phyloP scores from a whole-genome alignment of 2,329 filamentous ascomycete genomes.

The Aspergillus neoniger region DNA sequence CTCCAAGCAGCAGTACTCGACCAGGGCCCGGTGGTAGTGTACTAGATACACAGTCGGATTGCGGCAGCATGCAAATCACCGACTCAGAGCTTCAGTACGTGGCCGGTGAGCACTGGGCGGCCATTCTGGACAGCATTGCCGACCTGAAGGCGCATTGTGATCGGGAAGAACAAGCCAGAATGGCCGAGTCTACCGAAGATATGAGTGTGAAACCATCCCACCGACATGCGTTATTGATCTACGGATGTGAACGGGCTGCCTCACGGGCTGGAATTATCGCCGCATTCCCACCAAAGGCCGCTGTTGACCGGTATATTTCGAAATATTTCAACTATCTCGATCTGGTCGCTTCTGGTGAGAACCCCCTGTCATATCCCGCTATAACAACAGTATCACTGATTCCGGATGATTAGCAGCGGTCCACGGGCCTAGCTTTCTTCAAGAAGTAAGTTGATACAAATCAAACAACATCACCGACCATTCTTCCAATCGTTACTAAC shows the following conservation, averaged over 20 bases:
- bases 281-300: conserved; percentile 24
- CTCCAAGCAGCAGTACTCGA: neutral
- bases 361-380: no score
- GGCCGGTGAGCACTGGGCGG: conserved; percentile 30
- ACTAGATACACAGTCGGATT: conserved; percentile 18
- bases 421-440: conserved; percentile 34
- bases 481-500: conserved; percentile 2
- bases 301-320: conserved; percentile 29
- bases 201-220: neutral
- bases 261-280: conserved; percentile 25
- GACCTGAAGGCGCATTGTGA: conserved; percentile 30
- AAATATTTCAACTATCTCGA: conserved; percentile 32
- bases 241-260: conserved; percentile 13
- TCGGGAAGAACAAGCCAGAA: conserved; percentile 20
- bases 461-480: neutral
- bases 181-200: conserved; percentile 12
- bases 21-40: neutral
- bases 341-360: conserved; percentile 20
- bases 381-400: no score
- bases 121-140: conserved; percentile 29
- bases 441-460: conserved; percentile 27
- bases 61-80: conserved; percentile 24
- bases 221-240: conserved; percentile 15
- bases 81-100: conserved; percentile 26
- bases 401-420: conserved; percentile 16